Base-by-base conservation (phyloP, 2,329 filamentous ascomycete genomes). In the Beauveria sp. region DNA sequence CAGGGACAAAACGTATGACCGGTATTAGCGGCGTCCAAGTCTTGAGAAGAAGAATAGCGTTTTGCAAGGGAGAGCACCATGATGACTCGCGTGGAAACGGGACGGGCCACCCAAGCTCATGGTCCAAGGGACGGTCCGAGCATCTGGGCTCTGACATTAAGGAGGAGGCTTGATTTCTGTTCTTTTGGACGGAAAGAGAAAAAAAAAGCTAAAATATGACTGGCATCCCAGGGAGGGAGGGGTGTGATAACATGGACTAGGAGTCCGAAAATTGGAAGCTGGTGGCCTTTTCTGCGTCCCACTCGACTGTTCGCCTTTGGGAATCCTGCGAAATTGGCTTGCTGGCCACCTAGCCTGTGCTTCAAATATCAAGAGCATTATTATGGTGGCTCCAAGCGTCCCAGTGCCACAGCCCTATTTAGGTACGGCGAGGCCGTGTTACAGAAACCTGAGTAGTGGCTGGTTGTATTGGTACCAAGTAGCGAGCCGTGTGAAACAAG, bases 51-150 rank as follows among this genome's bases (percentile, higher is more conserved):
- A 22, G 28, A 50, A 37, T 56, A 47, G 5, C 26, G 52, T 44
- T 26, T 30, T 26, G 48, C 47, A 51, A 59, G 55, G 55, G 37
- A 41, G n/a, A 43, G 40, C 22, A 26, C 22, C 26, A 14, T 2
- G 56, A 59, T 59, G 56, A 59, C 56, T 59, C 56, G 56, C 48
- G 56, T 51, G 46, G 56, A 51, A 52, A 58, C 56, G 47, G 56
- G 56, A 59, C 56, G 56, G 56, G 56, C 56, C 56, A 59, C 55
- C 16, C 10, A 41, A 40, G 26, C 56, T 59, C 48, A 59, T 46
- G 52, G 56, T 52, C n/a, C 40, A 53, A 59, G 56, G 56, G 40
- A 59, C 56, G 56, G 56, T 59, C 56, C 56, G 56, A 59, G 56
- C 56, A 59, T 59, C 20, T 52, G 40, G 30, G 46, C 56, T 43